Conservation (phyloP, 2,329 filamentous ascomycete species). For the Epichloe amarillans region DNA sequence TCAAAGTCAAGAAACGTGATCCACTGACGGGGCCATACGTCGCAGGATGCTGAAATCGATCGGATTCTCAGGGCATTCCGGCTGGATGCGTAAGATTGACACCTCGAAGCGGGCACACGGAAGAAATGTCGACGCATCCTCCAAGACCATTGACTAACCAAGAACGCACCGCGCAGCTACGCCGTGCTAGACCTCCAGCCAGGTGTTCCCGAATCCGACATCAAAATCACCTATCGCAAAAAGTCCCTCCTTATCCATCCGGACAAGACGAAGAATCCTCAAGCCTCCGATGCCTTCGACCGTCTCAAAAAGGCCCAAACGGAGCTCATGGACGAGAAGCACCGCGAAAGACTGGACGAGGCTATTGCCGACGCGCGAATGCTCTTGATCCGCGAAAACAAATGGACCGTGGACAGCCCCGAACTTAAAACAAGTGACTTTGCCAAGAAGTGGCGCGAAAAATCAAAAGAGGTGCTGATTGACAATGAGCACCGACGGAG, state of each 20-base stretch:
- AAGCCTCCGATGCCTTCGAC: slow-evolving; percentile 90
- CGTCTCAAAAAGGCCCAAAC: slow-evolving; percentile 90
- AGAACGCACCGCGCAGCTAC: slow-evolving; percentile 41
- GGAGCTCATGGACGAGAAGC: slow-evolving; percentile 86
- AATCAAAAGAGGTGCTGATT: slow-evolving; percentile 77
- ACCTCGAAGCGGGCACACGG: background rate
- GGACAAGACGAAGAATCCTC: slow-evolving; percentile 87
- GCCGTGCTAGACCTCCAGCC: slow-evolving; percentile 92
- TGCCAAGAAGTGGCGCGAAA: slow-evolving; percentile 74
- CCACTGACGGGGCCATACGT: slow-evolving; percentile 8
- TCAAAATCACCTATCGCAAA: slow-evolving; percentile 92
- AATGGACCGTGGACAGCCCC: slow-evolving; percentile 78
- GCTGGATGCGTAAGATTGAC: slow-evolving; percentile 37
- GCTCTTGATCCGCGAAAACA: slow-evolving; percentile 85
- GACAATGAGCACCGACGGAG: slow-evolving; percentile 81
- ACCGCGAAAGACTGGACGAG: slow-evolving; percentile 76
- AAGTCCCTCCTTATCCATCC: slow-evolving; percentile 99
- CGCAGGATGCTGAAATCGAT: slow-evolving; percentile 84
- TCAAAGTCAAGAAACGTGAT: slow-evolving; percentile 2
- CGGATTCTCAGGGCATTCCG: slow-evolving; percentile 86
- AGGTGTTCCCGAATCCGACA: slow-evolving; percentile 88
- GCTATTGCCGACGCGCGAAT: slow-evolving; percentile 92
- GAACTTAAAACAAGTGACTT: slow-evolving; percentile 80
- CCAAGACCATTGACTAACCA: background rate
- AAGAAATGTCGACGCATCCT: background rate